Percentiles rank a stretch among this genome's conserved stretches.
phyloP scores from a whole-genome alignment of 2,329 filamentous ascomycete species.

The Cytospora leucostoma region DNA sequence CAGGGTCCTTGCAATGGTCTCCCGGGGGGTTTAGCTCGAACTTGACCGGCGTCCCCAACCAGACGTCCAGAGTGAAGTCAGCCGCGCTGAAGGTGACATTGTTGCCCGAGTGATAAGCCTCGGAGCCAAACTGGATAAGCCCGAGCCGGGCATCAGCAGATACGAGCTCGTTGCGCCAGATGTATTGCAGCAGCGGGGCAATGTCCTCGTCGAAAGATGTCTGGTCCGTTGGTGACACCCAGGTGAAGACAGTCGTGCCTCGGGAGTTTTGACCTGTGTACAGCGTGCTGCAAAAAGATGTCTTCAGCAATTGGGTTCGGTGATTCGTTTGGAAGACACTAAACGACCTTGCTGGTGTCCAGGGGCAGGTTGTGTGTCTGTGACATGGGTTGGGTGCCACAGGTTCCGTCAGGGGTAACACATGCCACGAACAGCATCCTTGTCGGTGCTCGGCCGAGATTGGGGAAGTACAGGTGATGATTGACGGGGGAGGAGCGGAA shows the following conservation, averaged over 20 bases:
- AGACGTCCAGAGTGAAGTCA: constrained; percentile 33
- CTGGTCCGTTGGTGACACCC: constrained; percentile 33
- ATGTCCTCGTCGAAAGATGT: constrained; percentile 36
- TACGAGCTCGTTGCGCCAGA: constrained; percentile 35
- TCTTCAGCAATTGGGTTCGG: constrained; percentile 1
- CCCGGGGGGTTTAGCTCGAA: constrained; percentile 17
- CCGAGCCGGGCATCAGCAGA: constrained; percentile 34
- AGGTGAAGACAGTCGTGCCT: constrained; percentile 37
- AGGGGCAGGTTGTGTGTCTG: constrained; percentile 2
- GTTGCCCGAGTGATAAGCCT: constrained; percentile 34
- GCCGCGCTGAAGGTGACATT: constrained; percentile 38
- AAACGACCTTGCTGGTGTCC: not conserved
- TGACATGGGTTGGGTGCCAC: constrained; percentile 1
- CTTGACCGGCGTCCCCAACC: constrained; percentile 25
- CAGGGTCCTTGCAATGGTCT: constrained; percentile 14
- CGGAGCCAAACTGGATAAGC: constrained; percentile 37
- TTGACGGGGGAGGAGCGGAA: not conserved
- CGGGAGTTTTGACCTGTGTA: constrained; percentile 36
- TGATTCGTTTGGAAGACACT: not conserved
- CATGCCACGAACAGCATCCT: constrained; percentile 13
- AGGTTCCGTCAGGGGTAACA: not conserved
- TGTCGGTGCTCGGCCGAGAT: constrained; percentile 19
- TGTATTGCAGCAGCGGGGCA: constrained; percentile 36
- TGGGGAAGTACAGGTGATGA: not conserved
- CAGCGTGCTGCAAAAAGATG: constrained; percentile 31